Percentiles rank a stretch among this genome's conserved stretches.
Evolutionary conservation across 2,329 filamentous ascomycete genomes (phyloP).

Genomic region (Fusarium sp.): DNA sequence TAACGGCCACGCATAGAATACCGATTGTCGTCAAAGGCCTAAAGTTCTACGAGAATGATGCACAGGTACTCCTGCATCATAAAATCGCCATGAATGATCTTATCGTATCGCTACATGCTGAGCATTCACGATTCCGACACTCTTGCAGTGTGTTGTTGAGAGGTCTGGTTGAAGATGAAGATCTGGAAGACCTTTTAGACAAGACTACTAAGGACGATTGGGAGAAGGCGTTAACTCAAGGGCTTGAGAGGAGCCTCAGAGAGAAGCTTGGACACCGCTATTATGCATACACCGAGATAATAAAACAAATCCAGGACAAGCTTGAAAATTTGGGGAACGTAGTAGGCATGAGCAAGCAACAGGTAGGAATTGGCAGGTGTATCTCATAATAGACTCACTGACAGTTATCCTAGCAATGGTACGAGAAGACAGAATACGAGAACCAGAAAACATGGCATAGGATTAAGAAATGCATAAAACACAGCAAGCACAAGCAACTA

Average conservation of each 20-base stretch:
- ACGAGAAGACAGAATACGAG: not conserved
- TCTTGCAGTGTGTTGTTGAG: not conserved
- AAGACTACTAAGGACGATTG: not conserved
- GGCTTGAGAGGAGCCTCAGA: not conserved
- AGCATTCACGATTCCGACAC: not conserved
- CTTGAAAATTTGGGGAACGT: not conserved
- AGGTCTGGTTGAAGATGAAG: not conserved
- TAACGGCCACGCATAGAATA: not conserved
- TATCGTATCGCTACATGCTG: not conserved
- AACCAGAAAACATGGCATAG: not conserved
- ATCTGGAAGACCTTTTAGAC: not conserved
- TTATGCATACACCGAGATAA: not conserved
- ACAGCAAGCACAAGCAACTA: not conserved
- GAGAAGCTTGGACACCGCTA: not conserved
- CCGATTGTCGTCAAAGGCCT: not conserved
- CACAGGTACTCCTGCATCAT: not conserved
- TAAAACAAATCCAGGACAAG: not conserved
- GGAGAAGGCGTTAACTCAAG: not conserved
- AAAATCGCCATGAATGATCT: not conserved
- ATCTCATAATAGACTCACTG: not conserved
- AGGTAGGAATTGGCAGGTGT: not conserved
- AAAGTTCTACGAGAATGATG: not conserved
- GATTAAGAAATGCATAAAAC: not conserved
- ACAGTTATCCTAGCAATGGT: not conserved
- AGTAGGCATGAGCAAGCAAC: not conserved